phyloP scores from a whole-genome alignment of 1,139 yeast genomes.

The Yamadazyma songkhlaensis region DNA sequence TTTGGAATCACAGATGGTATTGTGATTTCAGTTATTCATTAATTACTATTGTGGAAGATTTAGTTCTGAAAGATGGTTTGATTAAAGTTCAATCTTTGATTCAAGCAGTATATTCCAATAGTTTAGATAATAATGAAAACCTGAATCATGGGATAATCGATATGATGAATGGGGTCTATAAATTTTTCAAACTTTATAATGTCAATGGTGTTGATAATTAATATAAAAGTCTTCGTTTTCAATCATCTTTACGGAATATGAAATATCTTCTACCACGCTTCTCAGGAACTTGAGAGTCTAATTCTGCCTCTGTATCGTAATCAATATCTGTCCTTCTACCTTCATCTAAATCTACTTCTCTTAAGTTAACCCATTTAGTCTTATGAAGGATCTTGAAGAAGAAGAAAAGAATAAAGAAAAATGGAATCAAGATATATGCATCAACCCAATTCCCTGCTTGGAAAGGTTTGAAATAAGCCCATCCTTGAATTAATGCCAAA shows the following conservation, averaged over 20 bases:
- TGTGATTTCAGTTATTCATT: slow-evolving; percentile 78
- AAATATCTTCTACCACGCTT: background rate
- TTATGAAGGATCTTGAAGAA: slow-evolving; percentile 35
- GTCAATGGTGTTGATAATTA: slow-evolving; percentile 41
- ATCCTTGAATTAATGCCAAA: slow-evolving; percentile 64
- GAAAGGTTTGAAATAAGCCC: slow-evolving; percentile 64
- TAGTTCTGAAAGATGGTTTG: slow-evolving; percentile 75
- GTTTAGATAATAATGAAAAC: slow-evolving; percentile 23
- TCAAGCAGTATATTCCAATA: slow-evolving; percentile 63
- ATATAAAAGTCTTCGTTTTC: background rate
- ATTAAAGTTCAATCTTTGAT: slow-evolving; percentile 74
- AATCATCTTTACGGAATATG: too few relatives aligned
- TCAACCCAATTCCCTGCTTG: slow-evolving; percentile 61
- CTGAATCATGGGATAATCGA: slow-evolving; percentile 53
- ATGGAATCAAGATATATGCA: slow-evolving; percentile 61
- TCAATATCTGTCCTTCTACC: slow-evolving; percentile 38
- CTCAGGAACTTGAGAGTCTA: background rate
- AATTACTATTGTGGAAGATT: slow-evolving; percentile 50
- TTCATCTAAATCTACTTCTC: slow-evolving; percentile 45
- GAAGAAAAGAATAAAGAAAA: slow-evolving; percentile 41
- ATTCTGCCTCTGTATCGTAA: background rate
- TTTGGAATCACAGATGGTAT: slow-evolving; percentile 99
- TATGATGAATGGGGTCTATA: slow-evolving; percentile 54
- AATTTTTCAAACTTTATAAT: slow-evolving; percentile 47
- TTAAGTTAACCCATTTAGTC: slow-evolving; percentile 41